Evolutionary conservation across 306 rosid genomes (phyloP).

Genomic region (Inga leiocalycina): DNA sequence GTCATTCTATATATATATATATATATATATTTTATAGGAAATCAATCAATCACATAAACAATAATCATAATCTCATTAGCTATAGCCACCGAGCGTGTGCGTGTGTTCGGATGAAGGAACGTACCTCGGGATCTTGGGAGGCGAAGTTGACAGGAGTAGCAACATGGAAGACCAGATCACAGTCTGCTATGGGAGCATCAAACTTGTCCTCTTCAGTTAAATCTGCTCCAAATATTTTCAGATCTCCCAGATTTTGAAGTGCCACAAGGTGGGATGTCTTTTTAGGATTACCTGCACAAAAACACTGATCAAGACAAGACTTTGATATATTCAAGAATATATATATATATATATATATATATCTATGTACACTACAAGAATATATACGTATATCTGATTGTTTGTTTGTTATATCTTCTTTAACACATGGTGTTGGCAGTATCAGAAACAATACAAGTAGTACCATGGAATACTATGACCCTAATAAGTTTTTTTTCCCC

Average conservation of each 20-base stretch:
- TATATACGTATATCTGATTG: not conserved
- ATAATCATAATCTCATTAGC: not conserved
- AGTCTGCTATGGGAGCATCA: constrained; percentile 69
- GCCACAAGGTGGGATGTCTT: constrained; percentile 64
- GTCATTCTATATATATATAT: constrained; percentile 56
- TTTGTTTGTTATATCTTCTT: not conserved
- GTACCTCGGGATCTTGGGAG: constrained; percentile 87
- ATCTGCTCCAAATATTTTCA: constrained; percentile 64
- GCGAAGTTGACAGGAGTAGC: constrained; percentile 88
- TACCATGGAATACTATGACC: not conserved
- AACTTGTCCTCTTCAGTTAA: constrained; percentile 64
- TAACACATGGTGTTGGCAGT: not conserved
- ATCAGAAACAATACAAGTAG: not conserved
- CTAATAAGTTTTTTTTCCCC: too few species aligned
- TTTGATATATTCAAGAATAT: not conserved
- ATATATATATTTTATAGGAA: not conserved
- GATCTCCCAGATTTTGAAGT: constrained; percentile 58
- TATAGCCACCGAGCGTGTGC: not conserved
- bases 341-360: not conserved
- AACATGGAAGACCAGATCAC: constrained; percentile 77
- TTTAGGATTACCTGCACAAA: constrained; percentile 53
- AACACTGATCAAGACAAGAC: not conserved
- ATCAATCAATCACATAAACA: not conserved
- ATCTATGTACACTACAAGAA: too few species aligned
- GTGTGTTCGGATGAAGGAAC: constrained; percentile 5